phyloP scores from a whole-genome alignment of 176 grass and related monocot genomes.

The Triticum timopheevii region DNA sequence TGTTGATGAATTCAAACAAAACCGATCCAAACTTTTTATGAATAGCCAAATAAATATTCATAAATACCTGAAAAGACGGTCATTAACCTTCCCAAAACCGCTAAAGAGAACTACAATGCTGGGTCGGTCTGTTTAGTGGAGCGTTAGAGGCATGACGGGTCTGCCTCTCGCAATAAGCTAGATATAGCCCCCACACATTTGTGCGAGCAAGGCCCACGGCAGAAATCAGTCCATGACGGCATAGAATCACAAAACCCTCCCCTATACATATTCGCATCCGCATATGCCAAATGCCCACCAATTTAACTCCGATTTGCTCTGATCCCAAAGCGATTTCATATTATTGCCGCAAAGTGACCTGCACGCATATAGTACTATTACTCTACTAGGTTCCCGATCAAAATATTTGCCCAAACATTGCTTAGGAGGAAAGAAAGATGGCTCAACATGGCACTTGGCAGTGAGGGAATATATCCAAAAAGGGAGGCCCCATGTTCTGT shows the following conservation, averaged over 20 bases:
- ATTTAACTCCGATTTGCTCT: not conserved
- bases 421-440: constrained; percentile 31
- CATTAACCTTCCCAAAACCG: no score
- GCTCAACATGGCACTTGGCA: constrained; percentile 33
- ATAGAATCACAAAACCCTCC: not conserved
- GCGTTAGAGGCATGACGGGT: no score
- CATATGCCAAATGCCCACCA: not conserved
- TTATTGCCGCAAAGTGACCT: not conserved
- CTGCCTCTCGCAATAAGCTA: no score
- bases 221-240: no score
- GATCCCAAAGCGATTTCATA: not conserved
- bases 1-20: no score
- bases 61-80: no score
- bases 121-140: no score
- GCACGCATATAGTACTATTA: not conserved
- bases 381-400: not conserved
- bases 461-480: constrained; percentile 74
- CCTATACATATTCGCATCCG: not conserved
- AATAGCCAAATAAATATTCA: no score
- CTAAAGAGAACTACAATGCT: no score
- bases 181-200: no score
- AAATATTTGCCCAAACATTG: not conserved
- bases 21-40: no score
- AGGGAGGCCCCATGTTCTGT: constrained; percentile 62
- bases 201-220: not conserved